Conservation (phyloP, 2,329 filamentous ascomycete genomes). For the Onygena corvina region DNA sequence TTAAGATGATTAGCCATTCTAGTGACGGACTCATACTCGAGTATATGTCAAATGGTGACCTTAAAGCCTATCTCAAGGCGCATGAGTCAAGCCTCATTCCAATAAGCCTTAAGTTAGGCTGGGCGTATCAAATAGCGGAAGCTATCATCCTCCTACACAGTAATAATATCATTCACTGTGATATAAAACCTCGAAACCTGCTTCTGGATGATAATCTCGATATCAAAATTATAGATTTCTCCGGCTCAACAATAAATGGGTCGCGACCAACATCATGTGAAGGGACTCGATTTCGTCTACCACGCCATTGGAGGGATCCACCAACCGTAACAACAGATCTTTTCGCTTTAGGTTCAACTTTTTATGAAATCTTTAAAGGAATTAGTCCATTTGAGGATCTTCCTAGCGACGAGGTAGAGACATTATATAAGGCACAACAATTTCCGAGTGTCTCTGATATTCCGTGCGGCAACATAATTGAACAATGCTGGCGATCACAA, state of each 20-base stretch:
- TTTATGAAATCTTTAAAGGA: slow-evolving; percentile 17
- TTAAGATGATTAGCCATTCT: slow-evolving; percentile 7
- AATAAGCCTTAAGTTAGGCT: slow-evolving; percentile 17
- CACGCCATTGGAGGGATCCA: slow-evolving; percentile 17
- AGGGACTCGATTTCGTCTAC: slow-evolving; percentile 17
- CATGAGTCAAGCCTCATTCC: slow-evolving; percentile 3
- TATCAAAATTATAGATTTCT: slow-evolving; percentile 30
- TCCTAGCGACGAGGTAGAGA: slow-evolving; percentile 16
- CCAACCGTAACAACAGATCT: slow-evolving; percentile 17
- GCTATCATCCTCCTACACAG: slow-evolving; percentile 28
- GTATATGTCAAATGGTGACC: slow-evolving; percentile 10
- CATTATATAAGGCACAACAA: slow-evolving; percentile 12
- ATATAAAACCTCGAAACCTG: slow-evolving; percentile 32
- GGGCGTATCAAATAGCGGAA: slow-evolving; percentile 27
- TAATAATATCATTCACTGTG: slow-evolving; percentile 30
- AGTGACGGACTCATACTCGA: slow-evolving; percentile 7
- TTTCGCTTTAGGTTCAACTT: slow-evolving; percentile 18
- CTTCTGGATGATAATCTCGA: slow-evolving; percentile 27
- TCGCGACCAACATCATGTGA: slow-evolving; percentile 16
- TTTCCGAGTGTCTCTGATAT: slow-evolving; percentile 17
- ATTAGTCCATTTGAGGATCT: slow-evolving; percentile 17
- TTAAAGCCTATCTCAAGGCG: slow-evolving; percentile 6
- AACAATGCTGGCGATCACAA: slow-evolving; percentile 17
- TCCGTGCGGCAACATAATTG: slow-evolving; percentile 17
- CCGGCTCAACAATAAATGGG: slow-evolving; percentile 24